Evolutionary conservation across 2,329 filamentous ascomycete species (phyloP).

Genomic region (Fusarium sp.): DNA sequence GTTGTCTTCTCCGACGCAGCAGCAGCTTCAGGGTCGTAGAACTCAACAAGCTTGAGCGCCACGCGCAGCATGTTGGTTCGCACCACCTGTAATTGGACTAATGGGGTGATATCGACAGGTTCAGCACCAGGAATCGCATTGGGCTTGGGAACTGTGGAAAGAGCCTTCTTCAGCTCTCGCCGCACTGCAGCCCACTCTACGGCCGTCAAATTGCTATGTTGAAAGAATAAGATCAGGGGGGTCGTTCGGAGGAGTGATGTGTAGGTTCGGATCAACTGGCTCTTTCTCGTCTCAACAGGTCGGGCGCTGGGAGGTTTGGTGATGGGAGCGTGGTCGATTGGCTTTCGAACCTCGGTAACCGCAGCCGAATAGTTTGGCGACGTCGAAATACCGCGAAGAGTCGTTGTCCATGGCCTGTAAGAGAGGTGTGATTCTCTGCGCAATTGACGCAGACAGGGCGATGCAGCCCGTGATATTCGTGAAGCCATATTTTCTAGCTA

Average conservation of each 20-base stretch:
- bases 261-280: slow-evolving; percentile 86
- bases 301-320: slow-evolving; percentile 90
- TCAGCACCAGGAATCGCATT: slow-evolving; percentile 39
- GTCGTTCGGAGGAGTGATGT: slow-evolving; percentile 87
- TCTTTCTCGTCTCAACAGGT: slow-evolving; percentile 86
- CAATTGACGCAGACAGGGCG: slow-evolving; percentile 43
- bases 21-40: slow-evolving; percentile 68
- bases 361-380: slow-evolving; percentile 39
- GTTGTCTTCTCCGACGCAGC: slow-evolving; percentile 45
- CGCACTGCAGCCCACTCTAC: slow-evolving; percentile 65
- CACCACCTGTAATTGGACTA: slow-evolving; percentile 82
- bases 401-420: slow-evolving; percentile 32
- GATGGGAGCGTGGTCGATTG: slow-evolving; percentile 65
- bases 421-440: slow-evolving; percentile 22
- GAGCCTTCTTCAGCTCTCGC: slow-evolving; percentile 55
- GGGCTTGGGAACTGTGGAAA: slow-evolving; percentile 54
- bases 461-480: slow-evolving; percentile 31
- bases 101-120: slow-evolving; percentile 61
- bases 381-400: slow-evolving; percentile 44
- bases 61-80: slow-evolving; percentile 90
- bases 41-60: slow-evolving; percentile 87
- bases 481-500: slow-evolving; percentile 31
- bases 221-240: slow-evolving; percentile 85
- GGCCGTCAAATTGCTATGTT: slow-evolving; percentile 75
- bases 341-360: slow-evolving; percentile 46